Evolutionary conservation across 140 eudicot genomes (phyloP).

Genomic region (Stevia rebaudiana): DNA sequence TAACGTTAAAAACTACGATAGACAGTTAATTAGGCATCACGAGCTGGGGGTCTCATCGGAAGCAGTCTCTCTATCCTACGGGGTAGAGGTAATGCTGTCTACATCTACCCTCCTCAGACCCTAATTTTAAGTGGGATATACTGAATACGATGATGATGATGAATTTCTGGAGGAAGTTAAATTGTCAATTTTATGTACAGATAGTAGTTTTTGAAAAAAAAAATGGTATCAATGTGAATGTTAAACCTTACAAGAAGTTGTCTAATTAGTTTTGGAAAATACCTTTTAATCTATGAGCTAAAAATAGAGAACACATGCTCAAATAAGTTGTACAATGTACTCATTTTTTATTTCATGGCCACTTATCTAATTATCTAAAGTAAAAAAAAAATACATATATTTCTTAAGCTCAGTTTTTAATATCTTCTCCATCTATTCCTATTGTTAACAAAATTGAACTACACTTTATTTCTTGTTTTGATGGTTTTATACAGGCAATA

Average conservation of each 20-base stretch:
- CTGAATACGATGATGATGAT: no score
- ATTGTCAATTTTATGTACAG: neutral
- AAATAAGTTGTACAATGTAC: neutral
- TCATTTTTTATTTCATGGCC: constrained; percentile 17
- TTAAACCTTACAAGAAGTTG: neutral
- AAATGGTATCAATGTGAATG: neutral
- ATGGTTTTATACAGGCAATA: constrained; percentile 50
- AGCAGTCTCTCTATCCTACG: no score
- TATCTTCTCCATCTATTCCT: neutral
- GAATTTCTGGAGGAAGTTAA: neutral
- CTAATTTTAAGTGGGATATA: no score
- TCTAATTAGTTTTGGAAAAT: neutral
- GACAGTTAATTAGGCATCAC: no score
- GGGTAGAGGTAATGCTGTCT: no score
- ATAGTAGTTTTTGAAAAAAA: neutral
- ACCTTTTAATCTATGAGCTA: neutral
- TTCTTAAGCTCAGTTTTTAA: neutral
- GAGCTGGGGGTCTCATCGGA: no score
- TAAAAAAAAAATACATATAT: neutral
- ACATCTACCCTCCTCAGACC: no score
- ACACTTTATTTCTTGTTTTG: neutral
- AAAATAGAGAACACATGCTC: neutral
- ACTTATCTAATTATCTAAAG: neutral
- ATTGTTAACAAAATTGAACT: neutral
- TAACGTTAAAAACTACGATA: no score